Evolutionary conservation across 768 basidiomycete genomes (phyloP).

Genomic region (Suillus variegatus): DNA sequence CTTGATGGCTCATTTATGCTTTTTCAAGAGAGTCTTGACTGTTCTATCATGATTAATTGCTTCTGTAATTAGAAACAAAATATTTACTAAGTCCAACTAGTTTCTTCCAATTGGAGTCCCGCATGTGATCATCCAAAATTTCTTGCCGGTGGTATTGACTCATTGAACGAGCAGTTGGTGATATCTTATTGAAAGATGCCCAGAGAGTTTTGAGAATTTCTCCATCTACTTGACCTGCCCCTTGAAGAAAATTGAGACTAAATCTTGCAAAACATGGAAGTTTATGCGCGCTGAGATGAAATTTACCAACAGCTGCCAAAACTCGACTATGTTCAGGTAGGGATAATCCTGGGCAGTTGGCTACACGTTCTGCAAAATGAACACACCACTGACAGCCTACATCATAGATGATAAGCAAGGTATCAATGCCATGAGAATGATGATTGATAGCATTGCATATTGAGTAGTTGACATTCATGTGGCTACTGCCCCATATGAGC

Average conservation of each 20-base stretch:
- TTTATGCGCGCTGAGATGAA: conserved; percentile 34
- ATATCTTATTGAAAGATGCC: conserved; percentile 30
- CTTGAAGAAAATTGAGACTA: conserved; percentile 27
- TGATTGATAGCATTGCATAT: conserved; percentile 23
- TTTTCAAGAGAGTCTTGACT: conserved; percentile 6
- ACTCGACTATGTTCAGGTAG: conserved; percentile 12
- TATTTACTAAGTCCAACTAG: conserved; percentile 23
- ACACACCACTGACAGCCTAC: conserved; percentile 28
- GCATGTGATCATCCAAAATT: conserved; percentile 33
- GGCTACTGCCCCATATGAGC: conserved; percentile 13
- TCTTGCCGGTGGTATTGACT: conserved; percentile 25
- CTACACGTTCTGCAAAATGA: conserved; percentile 16
- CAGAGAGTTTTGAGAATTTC: conserved; percentile 39
- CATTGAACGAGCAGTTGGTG: conserved; percentile 23
- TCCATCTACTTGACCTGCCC: conserved; percentile 29
- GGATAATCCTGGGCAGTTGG: not conserved
- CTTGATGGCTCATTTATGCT: not conserved
- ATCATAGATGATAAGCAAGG: conserved; percentile 28
- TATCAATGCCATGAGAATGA: conserved; percentile 8
- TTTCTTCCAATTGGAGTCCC: conserved; percentile 37
- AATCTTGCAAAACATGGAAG: conserved; percentile 25
- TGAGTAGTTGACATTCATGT: conserved; percentile 31
- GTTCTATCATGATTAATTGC: too few species aligned
- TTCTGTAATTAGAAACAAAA: not conserved
- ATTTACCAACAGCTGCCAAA: conserved; percentile 22